Percentiles rank a stretch among this genome's conserved stretches.
phyloP scores from a whole-genome alignment of 495 filamentous ascomycete species.

The Melanomma pulvis-pyrius region DNA sequence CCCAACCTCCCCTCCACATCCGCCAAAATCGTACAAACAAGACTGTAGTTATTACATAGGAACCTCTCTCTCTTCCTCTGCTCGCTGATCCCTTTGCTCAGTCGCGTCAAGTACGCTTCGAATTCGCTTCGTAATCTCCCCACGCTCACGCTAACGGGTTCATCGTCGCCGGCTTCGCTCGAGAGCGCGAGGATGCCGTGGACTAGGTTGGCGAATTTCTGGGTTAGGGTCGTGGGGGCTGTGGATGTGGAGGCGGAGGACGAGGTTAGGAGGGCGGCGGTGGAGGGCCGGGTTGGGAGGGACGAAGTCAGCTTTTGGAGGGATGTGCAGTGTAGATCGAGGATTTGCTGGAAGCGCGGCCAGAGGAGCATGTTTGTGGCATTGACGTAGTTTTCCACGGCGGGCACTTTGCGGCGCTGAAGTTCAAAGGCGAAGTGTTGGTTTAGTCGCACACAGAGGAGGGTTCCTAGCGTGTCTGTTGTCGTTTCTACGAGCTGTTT shows the following conservation, averaged over 20 bases:
- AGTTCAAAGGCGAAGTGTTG: slow-evolving; percentile 92
- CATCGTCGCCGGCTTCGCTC: slow-evolving; percentile 86
- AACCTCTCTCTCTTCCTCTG: slow-evolving; percentile 82
- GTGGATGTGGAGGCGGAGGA: slow-evolving; percentile 68
- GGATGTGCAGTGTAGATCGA: slow-evolving; percentile 90
- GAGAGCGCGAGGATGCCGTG: slow-evolving; percentile 82
- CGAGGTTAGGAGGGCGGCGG: slow-evolving; percentile 59
- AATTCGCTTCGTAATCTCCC: slow-evolving; percentile 74
- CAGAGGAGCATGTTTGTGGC: slow-evolving; percentile 93
- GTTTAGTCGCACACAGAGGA: slow-evolving; percentile 90
- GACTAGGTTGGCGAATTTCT: slow-evolving; percentile 87
- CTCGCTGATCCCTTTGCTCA: slow-evolving; percentile 70
- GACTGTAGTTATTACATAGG: slow-evolving; percentile 89
- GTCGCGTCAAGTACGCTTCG: slow-evolving; percentile 72
- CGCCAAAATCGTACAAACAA: slow-evolving; percentile 87
- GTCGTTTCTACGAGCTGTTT: slow-evolving; percentile 74
- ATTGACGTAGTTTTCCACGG: slow-evolving; percentile 89
- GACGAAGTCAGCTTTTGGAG: slow-evolving; percentile 63
- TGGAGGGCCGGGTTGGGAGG: slow-evolving; percentile 54
- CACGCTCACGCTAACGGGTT: slow-evolving; percentile 82
- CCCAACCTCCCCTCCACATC: slow-evolving; percentile 81
- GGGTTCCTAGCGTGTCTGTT: slow-evolving; percentile 79
- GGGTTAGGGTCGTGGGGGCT: slow-evolving; percentile 87
- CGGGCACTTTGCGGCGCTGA: slow-evolving; percentile 85
- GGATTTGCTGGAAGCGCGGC: slow-evolving; percentile 91